Evolutionary conservation across 2,329 filamentous ascomycete species (phyloP).

Genomic region (Penicillium crustosum): DNA sequence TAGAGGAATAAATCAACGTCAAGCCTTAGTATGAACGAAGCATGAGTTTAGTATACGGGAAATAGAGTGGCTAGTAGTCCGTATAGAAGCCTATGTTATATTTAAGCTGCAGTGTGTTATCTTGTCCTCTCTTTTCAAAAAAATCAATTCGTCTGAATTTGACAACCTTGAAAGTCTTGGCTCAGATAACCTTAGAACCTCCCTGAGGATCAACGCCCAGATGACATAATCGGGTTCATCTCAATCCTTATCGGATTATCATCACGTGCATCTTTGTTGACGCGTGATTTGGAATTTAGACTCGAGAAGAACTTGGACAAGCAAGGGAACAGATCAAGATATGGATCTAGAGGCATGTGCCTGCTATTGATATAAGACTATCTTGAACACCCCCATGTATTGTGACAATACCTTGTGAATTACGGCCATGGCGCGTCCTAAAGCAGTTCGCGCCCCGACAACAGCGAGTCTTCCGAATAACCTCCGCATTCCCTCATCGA

Average conservation of each 20-base stretch:
- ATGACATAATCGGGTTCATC: background rate
- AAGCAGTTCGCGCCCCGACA: constrained; percentile 58
- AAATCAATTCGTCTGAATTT: too few relatives aligned
- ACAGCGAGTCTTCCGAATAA: constrained; percentile 69
- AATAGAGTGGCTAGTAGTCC: too few relatives aligned
- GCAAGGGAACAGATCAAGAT: background rate
- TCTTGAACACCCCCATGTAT: too few relatives aligned
- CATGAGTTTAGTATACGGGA: too few relatives aligned
- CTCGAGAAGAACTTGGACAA: background rate
- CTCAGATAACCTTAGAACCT: too few relatives aligned
- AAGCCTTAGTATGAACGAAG: too few relatives aligned
- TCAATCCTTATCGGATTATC: background rate
- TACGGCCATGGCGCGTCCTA: constrained; percentile 33
- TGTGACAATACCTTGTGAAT: background rate
- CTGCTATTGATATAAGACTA: background rate
- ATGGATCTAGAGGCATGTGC: background rate
- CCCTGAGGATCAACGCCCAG: background rate
- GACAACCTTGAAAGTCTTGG: too few relatives aligned
- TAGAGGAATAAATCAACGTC: too few relatives aligned
- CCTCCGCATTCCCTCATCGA: constrained; percentile 65
- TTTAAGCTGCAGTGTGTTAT: too few relatives aligned
- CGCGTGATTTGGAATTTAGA: background rate
- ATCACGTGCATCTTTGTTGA: constrained; percentile 10
- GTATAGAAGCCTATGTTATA: too few relatives aligned
- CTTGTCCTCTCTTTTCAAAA: too few relatives aligned